A percentile compares a stretch with the other conserved stretches of the same genome.
phyloP scores from a whole-genome alignment of 225 moss, liverwort and hornwort genomes.

The Polytrichum formosum region DNA sequence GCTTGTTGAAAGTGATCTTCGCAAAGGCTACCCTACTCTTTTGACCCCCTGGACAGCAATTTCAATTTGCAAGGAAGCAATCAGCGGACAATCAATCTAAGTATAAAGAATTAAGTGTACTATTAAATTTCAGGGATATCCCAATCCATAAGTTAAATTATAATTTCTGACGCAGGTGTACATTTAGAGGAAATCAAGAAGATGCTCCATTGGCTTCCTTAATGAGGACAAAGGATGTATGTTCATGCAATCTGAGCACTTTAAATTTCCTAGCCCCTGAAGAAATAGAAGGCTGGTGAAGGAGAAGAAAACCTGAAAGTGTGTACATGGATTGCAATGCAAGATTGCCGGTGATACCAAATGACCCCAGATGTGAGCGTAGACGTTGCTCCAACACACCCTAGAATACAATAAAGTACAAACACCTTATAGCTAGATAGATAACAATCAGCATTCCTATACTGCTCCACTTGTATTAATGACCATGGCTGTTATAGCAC shows the following conservation, averaged over 20 bases:
- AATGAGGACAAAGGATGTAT: too few species aligned
- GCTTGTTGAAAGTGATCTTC: slow-evolving; percentile 99
- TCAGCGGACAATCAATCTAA: too few species aligned
- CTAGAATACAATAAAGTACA: slow-evolving; percentile 22
- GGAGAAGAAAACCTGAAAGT: slow-evolving; percentile 67
- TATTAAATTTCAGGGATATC: too few species aligned
- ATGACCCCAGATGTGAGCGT: slow-evolving; percentile 90
- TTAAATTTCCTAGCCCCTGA: not conserved
- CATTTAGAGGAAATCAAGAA: too few species aligned
- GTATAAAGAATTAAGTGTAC: too few species aligned
- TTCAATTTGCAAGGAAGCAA: not conserved
- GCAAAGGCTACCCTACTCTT: slow-evolving; percentile 98
- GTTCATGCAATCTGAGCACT: too few species aligned
- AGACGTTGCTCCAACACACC: slow-evolving; percentile 91
- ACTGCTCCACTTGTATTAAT: too few species aligned
- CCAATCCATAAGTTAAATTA: too few species aligned
- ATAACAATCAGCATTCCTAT: too few species aligned
- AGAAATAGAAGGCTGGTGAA: not conserved
- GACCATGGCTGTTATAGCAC: slow-evolving; percentile 37
- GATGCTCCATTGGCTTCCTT: too few species aligned
- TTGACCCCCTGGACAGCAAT: slow-evolving; percentile 71
- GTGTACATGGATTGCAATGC: slow-evolving; percentile 99
- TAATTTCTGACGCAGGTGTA: too few species aligned
- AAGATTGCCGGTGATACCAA: slow-evolving; percentile 96
- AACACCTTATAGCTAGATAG: too few species aligned